A percentile compares a stretch with the other conserved stretches of the same genome.
Evolutionary conservation across 805 yeast genomes (phyloP).

Genomic region (Wickerhamia fluorescens): DNA sequence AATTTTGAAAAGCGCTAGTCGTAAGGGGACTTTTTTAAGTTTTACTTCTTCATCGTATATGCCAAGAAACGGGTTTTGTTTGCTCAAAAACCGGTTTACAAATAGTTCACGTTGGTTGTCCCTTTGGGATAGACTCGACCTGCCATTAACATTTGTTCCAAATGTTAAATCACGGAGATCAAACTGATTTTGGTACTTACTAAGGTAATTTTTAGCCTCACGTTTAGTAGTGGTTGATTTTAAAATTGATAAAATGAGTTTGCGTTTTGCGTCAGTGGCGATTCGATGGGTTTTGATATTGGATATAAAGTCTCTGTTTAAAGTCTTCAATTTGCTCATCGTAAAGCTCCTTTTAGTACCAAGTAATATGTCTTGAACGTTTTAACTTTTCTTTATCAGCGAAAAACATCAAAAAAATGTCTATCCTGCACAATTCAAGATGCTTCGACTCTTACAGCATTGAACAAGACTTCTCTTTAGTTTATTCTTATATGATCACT

Average conservation of each 20-base stretch:
- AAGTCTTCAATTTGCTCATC: slow-evolving; percentile 24
- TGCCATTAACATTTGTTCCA: not conserved
- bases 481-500: slow-evolving; percentile 1
- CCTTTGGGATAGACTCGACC: slow-evolving; percentile 9
- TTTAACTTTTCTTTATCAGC: no score
- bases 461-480: no score
- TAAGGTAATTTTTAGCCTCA: slow-evolving; percentile 76
- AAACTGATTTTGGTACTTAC: slow-evolving; percentile 54
- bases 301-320: slow-evolving; percentile 28
- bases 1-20: slow-evolving; percentile 54
- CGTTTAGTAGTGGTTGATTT: slow-evolving; percentile 90
- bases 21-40: slow-evolving; percentile 34
- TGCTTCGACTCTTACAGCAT: no score
- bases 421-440: no score
- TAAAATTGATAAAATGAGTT: slow-evolving; percentile 74
- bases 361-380: no score
- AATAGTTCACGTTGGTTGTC: slow-evolving; percentile 26
- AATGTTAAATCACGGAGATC: slow-evolving; percentile 14
- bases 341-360: no score
- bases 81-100: slow-evolving; percentile 24
- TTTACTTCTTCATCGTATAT: slow-evolving; percentile 23
- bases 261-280: slow-evolving; percentile 47
- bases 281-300: slow-evolving; percentile 25
- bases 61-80: slow-evolving; percentile 26
- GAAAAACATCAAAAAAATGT: no score